phyloP scores from a whole-genome alignment of 2,329 filamentous ascomycete species.

The Phialophora expanda region DNA sequence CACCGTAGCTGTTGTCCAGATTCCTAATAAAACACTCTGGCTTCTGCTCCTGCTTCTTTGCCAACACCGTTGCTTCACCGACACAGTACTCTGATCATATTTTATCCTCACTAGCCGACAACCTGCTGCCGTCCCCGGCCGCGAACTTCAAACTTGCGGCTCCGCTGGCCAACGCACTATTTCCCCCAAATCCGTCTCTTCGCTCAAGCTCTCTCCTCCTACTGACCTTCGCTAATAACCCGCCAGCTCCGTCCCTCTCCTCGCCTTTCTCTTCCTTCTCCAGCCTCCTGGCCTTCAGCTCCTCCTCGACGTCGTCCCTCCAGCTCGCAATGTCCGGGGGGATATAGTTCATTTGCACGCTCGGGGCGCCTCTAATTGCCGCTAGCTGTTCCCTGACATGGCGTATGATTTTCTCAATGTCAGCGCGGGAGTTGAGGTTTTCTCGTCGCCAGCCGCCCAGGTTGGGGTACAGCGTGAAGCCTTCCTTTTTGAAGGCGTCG shows the following conservation, averaged over 20 bases:
- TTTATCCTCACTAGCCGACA: conserved; percentile 1
- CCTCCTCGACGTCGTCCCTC: conserved; percentile 55
- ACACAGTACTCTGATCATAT: neutral
- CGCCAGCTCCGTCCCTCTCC: conserved; percentile 46
- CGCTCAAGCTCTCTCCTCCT: conserved; percentile 38
- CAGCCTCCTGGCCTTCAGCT: conserved; percentile 50
- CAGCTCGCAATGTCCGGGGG: conserved; percentile 73
- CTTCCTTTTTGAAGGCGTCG: conserved; percentile 82
- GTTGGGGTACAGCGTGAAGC: conserved; percentile 81
- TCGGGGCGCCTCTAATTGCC: conserved; percentile 83
- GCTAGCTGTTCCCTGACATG: conserved; percentile 83
- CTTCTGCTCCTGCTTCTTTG: neutral
- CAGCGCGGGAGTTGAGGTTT: conserved; percentile 80
- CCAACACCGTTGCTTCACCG: neutral
- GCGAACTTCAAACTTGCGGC: conserved; percentile 9
- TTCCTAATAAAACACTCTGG: neutral
- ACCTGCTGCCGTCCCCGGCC: neutral
- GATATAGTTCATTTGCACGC: conserved; percentile 81
- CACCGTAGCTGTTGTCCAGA: too few species aligned
- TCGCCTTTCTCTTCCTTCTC: conserved; percentile 51
- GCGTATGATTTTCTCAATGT: conserved; percentile 75
- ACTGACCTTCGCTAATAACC: conserved; percentile 35
- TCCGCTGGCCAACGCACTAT: conserved; percentile 11
- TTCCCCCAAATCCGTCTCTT: conserved; percentile 17
- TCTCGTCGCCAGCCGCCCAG: conserved; percentile 70